Evolutionary conservation across 169 alveolate genomes (phyloP).

Genomic region (Babesia caballi): DNA sequence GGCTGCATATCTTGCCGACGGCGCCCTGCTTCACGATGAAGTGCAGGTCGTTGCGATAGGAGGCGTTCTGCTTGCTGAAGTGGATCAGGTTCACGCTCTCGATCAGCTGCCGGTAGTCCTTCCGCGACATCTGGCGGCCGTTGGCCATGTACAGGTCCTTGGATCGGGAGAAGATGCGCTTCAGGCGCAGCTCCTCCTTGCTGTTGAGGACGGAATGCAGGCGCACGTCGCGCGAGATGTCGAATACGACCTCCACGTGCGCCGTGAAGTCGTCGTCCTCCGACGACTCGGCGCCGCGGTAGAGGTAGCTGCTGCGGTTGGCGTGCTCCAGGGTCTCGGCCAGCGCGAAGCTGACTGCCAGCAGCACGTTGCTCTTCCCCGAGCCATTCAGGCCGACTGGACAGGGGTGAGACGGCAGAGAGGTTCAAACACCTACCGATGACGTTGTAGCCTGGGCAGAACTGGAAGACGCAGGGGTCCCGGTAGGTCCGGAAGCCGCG

Average conservation of each 20-base stretch:
- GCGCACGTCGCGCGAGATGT: conserved; percentile 1
- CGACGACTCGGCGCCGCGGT: conserved; percentile 51
- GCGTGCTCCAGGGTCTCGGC: conserved; percentile 26
- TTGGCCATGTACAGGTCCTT: conserved; percentile 49
- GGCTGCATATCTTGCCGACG: conserved; percentile 28
- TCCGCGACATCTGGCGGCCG: conserved; percentile 40
- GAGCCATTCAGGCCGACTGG: conserved; percentile 65
- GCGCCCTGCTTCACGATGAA: conserved; percentile 58
- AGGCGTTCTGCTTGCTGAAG: conserved; percentile 26
- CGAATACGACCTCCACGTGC: conserved; percentile 47
- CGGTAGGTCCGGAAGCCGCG: conserved; percentile 84
- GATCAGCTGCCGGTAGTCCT: conserved; percentile 55
- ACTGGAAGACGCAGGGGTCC: conserved; percentile 62
- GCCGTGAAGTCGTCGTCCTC: conserved; percentile 37
- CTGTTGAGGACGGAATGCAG: background rate
- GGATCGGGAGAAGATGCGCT: conserved; percentile 41
- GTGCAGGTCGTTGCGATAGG: conserved; percentile 26
- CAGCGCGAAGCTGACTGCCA: conserved; percentile 52
- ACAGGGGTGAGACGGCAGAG: background rate
- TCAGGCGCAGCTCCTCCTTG: conserved; percentile 32
- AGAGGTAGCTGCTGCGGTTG: conserved; percentile 22
- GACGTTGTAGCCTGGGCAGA: conserved; percentile 57
- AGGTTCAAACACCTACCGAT: conserved; percentile 33
- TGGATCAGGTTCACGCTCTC: conserved; percentile 32
- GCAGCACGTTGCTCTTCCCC: conserved; percentile 58